Evolutionary conservation across 2,329 filamentous ascomycete species (phyloP), one percentile per base, ranked within the genome.

Genomic region (Gnomoniopsis sp.): DNA sequence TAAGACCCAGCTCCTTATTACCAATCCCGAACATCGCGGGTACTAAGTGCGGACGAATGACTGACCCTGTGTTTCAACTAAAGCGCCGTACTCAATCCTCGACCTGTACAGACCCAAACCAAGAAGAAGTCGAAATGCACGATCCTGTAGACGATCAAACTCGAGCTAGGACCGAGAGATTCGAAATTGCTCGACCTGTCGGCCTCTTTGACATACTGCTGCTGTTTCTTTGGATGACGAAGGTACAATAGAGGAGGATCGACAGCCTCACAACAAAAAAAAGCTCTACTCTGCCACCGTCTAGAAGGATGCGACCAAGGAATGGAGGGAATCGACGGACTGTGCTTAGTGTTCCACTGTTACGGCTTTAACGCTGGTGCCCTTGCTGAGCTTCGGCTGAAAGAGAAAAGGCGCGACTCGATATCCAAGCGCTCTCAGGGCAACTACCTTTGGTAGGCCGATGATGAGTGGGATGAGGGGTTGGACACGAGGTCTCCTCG

Each of bases 31-130:
- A 57, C 60, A 58, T 69, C 59, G 48, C 72, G 58, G 36, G 41
- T 12, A 15, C 2, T 36, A 33, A 41, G 30, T 55, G 6, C 33
- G 33, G 46, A 36, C 41, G 41, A 43, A 65, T 63, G 46, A 49
- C 47, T 56, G 36, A 56, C 53, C 21, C 64, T 70, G 57, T 63
- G 61, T 49, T 21, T 47, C 12, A n/a, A 61, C 21, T 14, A 3
- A 19, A 91, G 88, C 68, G 88, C 88, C 63, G 88, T 91, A 51
- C 78, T 91, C 62, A 89, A 87, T 75, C 88, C 88, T 59, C 79
- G 84, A 66, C 85, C 85, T 21, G 75, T 81, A 63, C 68, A 75
- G 33, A 76, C 73, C 59, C 83, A 86, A 78, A 74, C 79, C 68
- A 88, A 88, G 78, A 84, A 83, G 73, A 84, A 83, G 73, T 76